A percentile compares a stretch with the other conserved stretches of the same genome.
Evolutionary conservation across 257 asterid species (phyloP).

Genomic region (Lycium ferocissimum): DNA sequence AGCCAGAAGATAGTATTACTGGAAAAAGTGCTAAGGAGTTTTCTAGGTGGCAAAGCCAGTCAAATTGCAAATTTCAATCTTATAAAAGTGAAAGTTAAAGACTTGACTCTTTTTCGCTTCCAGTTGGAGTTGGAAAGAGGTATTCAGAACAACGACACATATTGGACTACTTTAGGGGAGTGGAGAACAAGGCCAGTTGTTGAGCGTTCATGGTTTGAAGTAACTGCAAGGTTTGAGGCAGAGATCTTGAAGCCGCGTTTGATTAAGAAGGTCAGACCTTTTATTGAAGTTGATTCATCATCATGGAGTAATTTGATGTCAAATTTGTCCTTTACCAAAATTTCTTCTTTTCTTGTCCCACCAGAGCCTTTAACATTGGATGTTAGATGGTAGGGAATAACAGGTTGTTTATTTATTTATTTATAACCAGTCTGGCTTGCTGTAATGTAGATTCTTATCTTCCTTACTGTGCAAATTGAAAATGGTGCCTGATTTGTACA

Average conservation of each 20-base stretch:
- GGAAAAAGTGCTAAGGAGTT: conserved; percentile 48
- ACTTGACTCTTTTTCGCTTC: conserved; percentile 64
- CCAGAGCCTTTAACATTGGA: conserved; percentile 82
- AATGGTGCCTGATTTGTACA: conserved; percentile 32
- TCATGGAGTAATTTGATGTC: conserved; percentile 76
- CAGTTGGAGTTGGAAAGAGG: conserved; percentile 70
- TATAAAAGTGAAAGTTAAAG: conserved; percentile 53
- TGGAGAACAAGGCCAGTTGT: conserved; percentile 82
- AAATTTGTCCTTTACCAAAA: conserved; percentile 76
- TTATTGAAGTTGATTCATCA: conserved; percentile 56
- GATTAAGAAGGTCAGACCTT: conserved; percentile 61
- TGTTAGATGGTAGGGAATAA: conserved; percentile 71
- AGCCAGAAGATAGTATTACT: conserved; percentile 49
- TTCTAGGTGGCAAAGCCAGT: conserved; percentile 41
- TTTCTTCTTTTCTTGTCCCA: conserved; percentile 69
- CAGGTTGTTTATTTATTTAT: conserved; percentile 19
- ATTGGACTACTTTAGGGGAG: conserved; percentile 72
- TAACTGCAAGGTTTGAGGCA: conserved; percentile 64
- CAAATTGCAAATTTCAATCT: conserved; percentile 41
- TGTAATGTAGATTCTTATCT: conserved; percentile 17
- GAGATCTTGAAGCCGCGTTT: conserved; percentile 60
- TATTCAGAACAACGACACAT: conserved; percentile 57
- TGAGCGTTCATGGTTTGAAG: conserved; percentile 69
- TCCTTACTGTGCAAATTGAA: conserved; percentile 21
- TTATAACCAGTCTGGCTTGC: background rate